phyloP scores from a whole-genome alignment of 805 yeast species.

The Blastobotrys attinorum region DNA sequence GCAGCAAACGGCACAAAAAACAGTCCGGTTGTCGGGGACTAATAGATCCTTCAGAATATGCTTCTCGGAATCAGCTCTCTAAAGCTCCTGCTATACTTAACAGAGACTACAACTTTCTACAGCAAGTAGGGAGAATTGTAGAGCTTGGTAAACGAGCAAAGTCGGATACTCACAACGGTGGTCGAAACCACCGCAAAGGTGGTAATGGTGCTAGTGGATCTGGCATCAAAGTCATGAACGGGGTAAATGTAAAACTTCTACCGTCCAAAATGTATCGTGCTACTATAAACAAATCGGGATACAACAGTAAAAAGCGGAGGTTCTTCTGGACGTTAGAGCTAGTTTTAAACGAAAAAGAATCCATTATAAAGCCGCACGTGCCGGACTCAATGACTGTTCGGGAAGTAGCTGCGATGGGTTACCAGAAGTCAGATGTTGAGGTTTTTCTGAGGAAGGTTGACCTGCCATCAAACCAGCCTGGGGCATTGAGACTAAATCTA shows the following conservation, averaged over 20 bases:
- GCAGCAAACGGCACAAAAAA: constrained; percentile 64
- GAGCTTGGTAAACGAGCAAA: constrained; percentile 49
- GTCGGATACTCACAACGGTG: neutral
- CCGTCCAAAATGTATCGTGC: constrained; percentile 75
- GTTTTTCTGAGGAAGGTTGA: constrained; percentile 18
- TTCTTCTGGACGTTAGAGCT: constrained; percentile 81
- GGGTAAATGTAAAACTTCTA: constrained; percentile 52
- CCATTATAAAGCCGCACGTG: constrained; percentile 2
- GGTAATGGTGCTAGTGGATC: constrained; percentile 13
- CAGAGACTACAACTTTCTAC: constrained; percentile 75
- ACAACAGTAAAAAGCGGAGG: constrained; percentile 52
- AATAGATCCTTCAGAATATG: constrained; percentile 52
- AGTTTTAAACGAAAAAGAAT: constrained; percentile 25
- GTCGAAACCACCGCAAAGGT: too few relatives aligned
- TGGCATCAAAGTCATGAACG: constrained; percentile 32
- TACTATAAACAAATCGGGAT: constrained; percentile 54
- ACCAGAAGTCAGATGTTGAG: constrained; percentile 2
- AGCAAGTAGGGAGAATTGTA: constrained; percentile 50
- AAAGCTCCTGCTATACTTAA: constrained; percentile 45
- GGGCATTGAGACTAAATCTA: constrained; percentile 12
- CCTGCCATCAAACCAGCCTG: constrained; percentile 11
- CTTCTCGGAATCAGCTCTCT: constrained; percentile 40
- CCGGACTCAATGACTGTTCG: constrained; percentile 5
- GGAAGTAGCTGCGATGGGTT: constrained; percentile 2
- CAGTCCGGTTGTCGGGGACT: constrained; percentile 58